phyloP scores from a whole-genome alignment of 1,139 yeast genomes.

The Yamadazyma triangularis region DNA sequence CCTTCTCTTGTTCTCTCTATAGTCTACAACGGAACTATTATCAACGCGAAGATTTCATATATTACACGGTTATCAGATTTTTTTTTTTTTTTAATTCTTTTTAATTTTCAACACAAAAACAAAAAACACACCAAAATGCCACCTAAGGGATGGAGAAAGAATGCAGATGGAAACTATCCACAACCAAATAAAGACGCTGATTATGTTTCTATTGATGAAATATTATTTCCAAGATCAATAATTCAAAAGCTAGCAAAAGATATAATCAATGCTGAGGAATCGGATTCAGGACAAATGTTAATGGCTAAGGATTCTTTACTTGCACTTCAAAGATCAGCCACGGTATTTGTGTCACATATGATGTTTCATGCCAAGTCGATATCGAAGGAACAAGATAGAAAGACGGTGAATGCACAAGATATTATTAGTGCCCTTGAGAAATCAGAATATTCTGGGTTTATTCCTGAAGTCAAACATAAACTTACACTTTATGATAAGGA shows the following conservation, averaged over 20 bases:
- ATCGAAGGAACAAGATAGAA: conserved; percentile 50
- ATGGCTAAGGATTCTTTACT: conserved; percentile 60
- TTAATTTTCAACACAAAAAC: too few relatives aligned
- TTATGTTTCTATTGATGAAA: conserved; percentile 59
- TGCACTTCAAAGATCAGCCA: conserved; percentile 68
- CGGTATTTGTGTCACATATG: conserved; percentile 67
- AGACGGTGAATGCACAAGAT: conserved; percentile 64
- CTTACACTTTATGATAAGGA: conserved; percentile 40
- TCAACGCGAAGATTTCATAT: too few relatives aligned
- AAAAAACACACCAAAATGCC: too few relatives aligned
- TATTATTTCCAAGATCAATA: conserved; percentile 63
- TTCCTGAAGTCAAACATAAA: conserved; percentile 50
- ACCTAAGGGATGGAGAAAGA: conserved; percentile 80
- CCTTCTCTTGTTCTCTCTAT: too few relatives aligned
- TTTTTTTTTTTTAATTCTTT: too few relatives aligned
- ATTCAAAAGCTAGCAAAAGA: conserved; percentile 54
- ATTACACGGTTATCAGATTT: too few relatives aligned
- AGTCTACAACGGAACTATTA: too few relatives aligned
- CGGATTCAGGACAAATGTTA: conserved; percentile 31
- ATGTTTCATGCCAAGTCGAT: conserved; percentile 57
- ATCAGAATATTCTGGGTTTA: conserved; percentile 51
- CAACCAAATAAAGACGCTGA: conserved; percentile 52
- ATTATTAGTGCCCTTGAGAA: conserved; percentile 53
- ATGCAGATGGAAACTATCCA: conserved; percentile 62
- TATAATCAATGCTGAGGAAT: conserved; percentile 23